Base-by-base conservation (phyloP, 306 rosid species). In the Dryas octopetala region DNA sequence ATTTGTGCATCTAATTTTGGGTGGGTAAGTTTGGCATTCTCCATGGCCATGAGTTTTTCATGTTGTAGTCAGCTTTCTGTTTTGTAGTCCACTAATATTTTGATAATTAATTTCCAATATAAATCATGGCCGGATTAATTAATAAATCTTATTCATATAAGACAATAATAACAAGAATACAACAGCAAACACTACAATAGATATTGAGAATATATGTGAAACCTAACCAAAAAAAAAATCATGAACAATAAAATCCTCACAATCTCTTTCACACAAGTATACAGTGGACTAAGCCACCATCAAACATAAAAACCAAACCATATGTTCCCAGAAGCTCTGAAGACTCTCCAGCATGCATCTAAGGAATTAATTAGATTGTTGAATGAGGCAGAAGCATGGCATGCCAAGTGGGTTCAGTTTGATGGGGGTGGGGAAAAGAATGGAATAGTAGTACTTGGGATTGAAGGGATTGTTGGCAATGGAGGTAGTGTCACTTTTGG, bases 371-470 rank as follows among this genome's bases (percentile, higher is more conserved):
- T 5, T 46, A 46, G 6, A 46, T 46, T 0, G 49, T 46, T 5
- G 49, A 32, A 16, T 48, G 41, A 5, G 9, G 49, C 49, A 46
- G 49, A 46, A 46, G 9, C 9, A 5, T 9, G 49, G 6, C 8
- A 9, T 46, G 49, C 9, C 9, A 46, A 46, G 49, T 46, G 49
- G 49, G 6, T 46, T 48, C 51, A 78, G 5, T 74, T 71, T 54
- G 64, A 71, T 54, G 75, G 75, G 17, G 75, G 75, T 17, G 75
- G 64, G 26, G 53, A 54, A 19, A 54, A 48, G 65, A 43, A 55
- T 4, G 65, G 75, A 43, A 43, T n/a, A 28, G 52, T 23, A 71
- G 41, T 41, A 12, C 41, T 71, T 5, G 75, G 63, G 50, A 71
- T 44, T 61, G 66, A 19, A 58, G 62, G 62, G 40, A 23, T 9